Evolutionary conservation across 495 filamentous ascomycete species (phyloP), one percentile per base, ranked within the genome.

Genomic region (Annulohypoxylon maeteangense): DNA sequence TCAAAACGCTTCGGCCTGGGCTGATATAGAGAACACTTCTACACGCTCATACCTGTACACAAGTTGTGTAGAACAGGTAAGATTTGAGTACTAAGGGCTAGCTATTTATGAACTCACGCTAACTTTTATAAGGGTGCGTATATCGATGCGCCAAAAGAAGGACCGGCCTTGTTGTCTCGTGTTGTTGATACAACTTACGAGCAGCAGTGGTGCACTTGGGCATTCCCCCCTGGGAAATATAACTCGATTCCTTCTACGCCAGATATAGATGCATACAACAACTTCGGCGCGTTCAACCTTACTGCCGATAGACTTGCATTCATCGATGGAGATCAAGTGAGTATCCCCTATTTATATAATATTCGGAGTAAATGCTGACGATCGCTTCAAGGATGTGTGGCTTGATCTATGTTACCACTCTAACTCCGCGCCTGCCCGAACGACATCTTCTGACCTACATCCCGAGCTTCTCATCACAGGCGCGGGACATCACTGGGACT

Each of bases 131-230:
- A 76, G 60, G 84, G 82, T n/a, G 78, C 79, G 7, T 85, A 84
- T 42, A 83, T 84, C 67, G 81, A 78, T 25, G 82, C 83, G 1
- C 82, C 82, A 8, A 54, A 75, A 47, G 62, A 76, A 25, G 80
- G 81, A 1, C 81, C 80, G 3, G 74, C 78, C 22, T 62, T 86
- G 1, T 71, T 86, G 14, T 83, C 81, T 16, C 72, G 79, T 5
- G 80, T 81, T 0, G 53, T 86, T 6, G 78, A 84, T 55, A 79
- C 78, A 7, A 74, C 78, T 34, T 86, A 86, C 65, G 84, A 84
- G 67, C 83, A 84, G 70, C 80, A 85, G 67, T 86, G 84, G 84
- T 86, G 84, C 61, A 77, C 62, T 32, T 86, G 84, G 84, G 81
- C 81, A 7, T 86, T 86, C 62, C 76, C 82, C 3, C 29, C 71